A percentile compares a stretch with the other conserved stretches of the same genome.
Conservation (phyloP, 306 rosid species). For the Corylus heterophylla region DNA sequence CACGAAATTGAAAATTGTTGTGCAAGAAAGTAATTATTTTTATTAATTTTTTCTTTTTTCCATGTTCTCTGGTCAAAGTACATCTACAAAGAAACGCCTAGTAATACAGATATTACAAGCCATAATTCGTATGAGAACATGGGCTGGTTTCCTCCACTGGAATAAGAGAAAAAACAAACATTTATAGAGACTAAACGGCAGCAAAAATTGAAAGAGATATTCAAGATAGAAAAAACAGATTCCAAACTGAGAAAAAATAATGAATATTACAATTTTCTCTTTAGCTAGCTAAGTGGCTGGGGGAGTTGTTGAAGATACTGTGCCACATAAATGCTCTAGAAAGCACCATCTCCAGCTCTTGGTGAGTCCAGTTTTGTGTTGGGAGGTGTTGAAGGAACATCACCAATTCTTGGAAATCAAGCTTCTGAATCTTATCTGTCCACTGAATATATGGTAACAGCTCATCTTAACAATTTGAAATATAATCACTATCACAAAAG, state of each 20-base stretch:
- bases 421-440: slow-evolving; percentile 85
- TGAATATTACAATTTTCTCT: slow-evolving; percentile 21
- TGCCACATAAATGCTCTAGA: slow-evolving; percentile 99
- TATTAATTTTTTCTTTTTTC: too few species aligned
- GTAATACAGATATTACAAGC: too few species aligned
- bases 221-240: not conserved
- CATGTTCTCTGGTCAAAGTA: too few species aligned
- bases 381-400: slow-evolving; percentile 99
- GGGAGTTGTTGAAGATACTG: slow-evolving; percentile 94
- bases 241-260: slow-evolving; percentile 15
- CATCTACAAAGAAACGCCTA: too few species aligned
- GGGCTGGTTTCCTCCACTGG: too few species aligned
- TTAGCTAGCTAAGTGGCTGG: slow-evolving; percentile 85
- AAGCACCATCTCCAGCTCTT: slow-evolving; percentile 96
- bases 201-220: too few species aligned
- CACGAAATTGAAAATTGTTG: too few species aligned
- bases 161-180: too few species aligned
- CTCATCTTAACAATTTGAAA: slow-evolving; percentile 18
- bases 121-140: too few species aligned
- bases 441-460: slow-evolving; percentile 55
- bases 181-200: too few species aligned
- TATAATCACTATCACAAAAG: slow-evolving; percentile 4
- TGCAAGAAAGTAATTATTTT: too few species aligned
- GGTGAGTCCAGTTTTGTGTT: slow-evolving; percentile 83
- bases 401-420: slow-evolving; percentile 95